Conservation (phyloP, 352 stramenopile genomes). For the Pythium phragmitis region DNA sequence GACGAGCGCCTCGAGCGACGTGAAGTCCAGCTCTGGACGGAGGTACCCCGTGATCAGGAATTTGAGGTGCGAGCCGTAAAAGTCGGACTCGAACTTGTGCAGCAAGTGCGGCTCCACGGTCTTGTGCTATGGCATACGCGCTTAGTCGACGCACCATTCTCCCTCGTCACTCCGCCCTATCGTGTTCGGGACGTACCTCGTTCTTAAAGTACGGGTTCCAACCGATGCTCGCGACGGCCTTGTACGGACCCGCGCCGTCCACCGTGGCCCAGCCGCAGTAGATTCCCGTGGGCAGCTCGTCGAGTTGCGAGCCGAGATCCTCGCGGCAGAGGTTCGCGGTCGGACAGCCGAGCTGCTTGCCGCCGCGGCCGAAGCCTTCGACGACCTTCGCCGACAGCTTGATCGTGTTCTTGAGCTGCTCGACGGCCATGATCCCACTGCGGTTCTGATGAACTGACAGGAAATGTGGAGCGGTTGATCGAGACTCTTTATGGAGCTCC, state of each 20-base stretch:
- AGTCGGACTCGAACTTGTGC: constrained; percentile 92
- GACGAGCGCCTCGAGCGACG: constrained; percentile 91
- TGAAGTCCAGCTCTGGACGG: constrained; percentile 93
- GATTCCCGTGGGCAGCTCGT: constrained; percentile 86
- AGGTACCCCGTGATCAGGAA: constrained; percentile 93
- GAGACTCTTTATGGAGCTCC: constrained; percentile 4
- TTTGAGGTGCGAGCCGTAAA: constrained; percentile 94
- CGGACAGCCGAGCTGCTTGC: constrained; percentile 95
- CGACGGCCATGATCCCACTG: constrained; percentile 40
- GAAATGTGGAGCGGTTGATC: too few species aligned
- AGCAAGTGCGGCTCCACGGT: constrained; percentile 97
- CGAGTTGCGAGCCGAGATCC: constrained; percentile 79
- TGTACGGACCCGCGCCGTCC: constrained; percentile 81
- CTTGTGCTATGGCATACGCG: constrained; percentile 72
- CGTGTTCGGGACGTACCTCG: constrained; percentile 46
- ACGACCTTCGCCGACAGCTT: constrained; percentile 90
- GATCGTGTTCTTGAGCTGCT: constrained; percentile 60
- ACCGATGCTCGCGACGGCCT: constrained; percentile 96
- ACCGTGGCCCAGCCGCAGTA: constrained; percentile 94
- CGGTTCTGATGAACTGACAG: too few species aligned
- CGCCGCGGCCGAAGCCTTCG: constrained; percentile 92
- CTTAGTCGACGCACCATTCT: neutral
- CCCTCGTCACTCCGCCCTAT: neutral
- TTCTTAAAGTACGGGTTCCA: constrained; percentile 95
- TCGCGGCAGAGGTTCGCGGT: constrained; percentile 93